These are phyloP conservation scores for Penicillium freii DNA, from an alignment of 2,329 filamentous ascomycete species.

Conservation along the genomic window DNA sequence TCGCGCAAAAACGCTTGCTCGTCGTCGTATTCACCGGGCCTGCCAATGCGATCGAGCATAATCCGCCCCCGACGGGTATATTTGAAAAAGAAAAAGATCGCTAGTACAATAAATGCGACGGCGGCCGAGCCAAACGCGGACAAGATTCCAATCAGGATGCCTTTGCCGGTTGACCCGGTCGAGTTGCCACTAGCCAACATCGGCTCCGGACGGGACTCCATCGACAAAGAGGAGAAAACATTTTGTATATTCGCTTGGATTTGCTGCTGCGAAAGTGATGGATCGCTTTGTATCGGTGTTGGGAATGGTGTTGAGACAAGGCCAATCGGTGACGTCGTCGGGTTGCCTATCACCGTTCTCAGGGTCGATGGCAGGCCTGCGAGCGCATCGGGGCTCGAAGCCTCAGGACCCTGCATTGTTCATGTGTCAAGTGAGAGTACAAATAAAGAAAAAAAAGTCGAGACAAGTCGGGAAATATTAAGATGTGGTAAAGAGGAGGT, in stretches of 20 bases:
- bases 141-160: conserved; percentile 90
- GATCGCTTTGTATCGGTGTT: conserved; percentile 14
- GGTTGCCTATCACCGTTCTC: conserved; percentile 31
- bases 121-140: conserved; percentile 91
- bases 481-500: conserved; percentile 2
- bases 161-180: conserved; percentile 61
- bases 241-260: conserved; percentile 41
- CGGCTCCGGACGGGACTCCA: conserved; percentile 23
- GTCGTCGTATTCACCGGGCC: conserved; percentile 95
- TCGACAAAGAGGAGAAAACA: conserved; percentile 29
- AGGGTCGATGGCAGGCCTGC: conserved; percentile 37
- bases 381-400: conserved; percentile 39
- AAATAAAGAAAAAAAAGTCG: conserved; percentile 1
- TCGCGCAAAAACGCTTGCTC: conserved; percentile 92
- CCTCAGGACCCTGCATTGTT: conserved; percentile 43
- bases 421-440: conserved; percentile 27
- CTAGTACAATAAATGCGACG: conserved; percentile 74
- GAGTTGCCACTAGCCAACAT: conserved; percentile 40
- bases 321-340: conserved; percentile 29
- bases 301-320: conserved; percentile 9
- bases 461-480: not conserved
- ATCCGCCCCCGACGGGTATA: conserved; percentile 87
- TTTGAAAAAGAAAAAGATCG: conserved; percentile 88
- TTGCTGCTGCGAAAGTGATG: conserved; percentile 20
- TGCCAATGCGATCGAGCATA: conserved; percentile 85